A percentile compares a stretch with the other conserved stretches of the same genome.
Evolutionary conservation across 306 rosid species (phyloP).

Genomic region (Trichosanthes cucumerina): DNA sequence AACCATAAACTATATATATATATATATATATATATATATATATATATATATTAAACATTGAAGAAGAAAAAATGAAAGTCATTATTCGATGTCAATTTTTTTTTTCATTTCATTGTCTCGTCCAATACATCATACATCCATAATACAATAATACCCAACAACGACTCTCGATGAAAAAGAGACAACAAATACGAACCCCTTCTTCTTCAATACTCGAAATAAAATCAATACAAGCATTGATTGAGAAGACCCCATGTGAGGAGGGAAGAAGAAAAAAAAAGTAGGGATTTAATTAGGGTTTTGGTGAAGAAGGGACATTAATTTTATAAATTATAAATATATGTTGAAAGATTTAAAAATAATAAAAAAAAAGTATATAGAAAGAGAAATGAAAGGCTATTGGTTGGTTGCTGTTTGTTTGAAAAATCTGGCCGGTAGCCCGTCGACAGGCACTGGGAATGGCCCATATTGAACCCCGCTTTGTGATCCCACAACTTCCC

Average conservation of each 20-base stretch:
- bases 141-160: background rate
- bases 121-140: background rate
- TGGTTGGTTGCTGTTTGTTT: conserved; percentile 22
- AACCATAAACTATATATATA: too few relatives aligned
- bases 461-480: conserved; percentile 76
- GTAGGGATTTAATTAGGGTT: conserved; percentile 11
- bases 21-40: too few relatives aligned
- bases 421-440: conserved; percentile 77
- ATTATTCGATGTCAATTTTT: background rate
- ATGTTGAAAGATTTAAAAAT: background rate
- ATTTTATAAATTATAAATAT: background rate
- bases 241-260: background rate
- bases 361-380: background rate
- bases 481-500: conserved; percentile 56
- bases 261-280: background rate
- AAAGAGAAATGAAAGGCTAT: conserved; percentile 14
- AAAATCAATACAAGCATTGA: background rate
- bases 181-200: background rate
- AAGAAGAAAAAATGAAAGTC: background rate
- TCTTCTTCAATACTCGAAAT: background rate
- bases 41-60: too few relatives aligned
- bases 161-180: background rate
- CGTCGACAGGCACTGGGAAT: conserved; percentile 75
- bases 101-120: background rate
- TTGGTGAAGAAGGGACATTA: background rate